Base-by-base conservation (phyloP, 768 basidiomycete genomes). In the Rossbeevera mucosa region DNA sequence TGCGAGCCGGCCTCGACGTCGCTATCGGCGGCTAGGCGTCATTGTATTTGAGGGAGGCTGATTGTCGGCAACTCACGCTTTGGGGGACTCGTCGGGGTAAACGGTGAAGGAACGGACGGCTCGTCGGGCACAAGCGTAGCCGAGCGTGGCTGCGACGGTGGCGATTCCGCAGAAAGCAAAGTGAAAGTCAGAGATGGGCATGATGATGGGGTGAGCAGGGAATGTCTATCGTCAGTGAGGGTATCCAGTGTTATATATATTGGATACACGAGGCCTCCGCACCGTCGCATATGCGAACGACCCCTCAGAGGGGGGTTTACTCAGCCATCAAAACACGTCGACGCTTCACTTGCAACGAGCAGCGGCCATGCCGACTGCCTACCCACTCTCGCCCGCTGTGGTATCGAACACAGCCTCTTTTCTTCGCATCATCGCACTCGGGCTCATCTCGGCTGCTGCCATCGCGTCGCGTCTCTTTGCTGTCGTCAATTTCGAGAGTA, bases 401-500 rank as follows among this genome's bases (percentile, higher is more conserved):
- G 82, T 94, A 61, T 74, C 81, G 48, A 96, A 97, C 63, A 88
- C 91, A n/a, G 82, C 87, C 38, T 93, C 93, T 47, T 78, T 98
- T 59, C 76, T 99, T 59, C 86, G 91, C 58, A 92, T 95, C 57
- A 79, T 96, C 59, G 88, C 94, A 21, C 86, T 99, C 51, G 78
- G 81, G 14, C 77, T 95, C 65, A 97, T 98, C 63, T 93, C 93
- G 50, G 93, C 81, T 60, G 93, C 94, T 63, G 94, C 96, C 21
- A 89, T 97, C 64, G 87, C 94, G 29, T 95, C 94, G 53, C 85
- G 96, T 70, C 78, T 97, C 64, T 99, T 99, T 66, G 95, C 96
- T 58, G 96, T 99, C 63, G 76, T 98, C 57, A 91, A 97, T 61
- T 97, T 96, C 68, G 96, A 99, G 76, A 95, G 93, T 79, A 93